Base-by-base conservation (phyloP, 331 rosid genomes). In the Erythrophleum ivorense region DNA sequence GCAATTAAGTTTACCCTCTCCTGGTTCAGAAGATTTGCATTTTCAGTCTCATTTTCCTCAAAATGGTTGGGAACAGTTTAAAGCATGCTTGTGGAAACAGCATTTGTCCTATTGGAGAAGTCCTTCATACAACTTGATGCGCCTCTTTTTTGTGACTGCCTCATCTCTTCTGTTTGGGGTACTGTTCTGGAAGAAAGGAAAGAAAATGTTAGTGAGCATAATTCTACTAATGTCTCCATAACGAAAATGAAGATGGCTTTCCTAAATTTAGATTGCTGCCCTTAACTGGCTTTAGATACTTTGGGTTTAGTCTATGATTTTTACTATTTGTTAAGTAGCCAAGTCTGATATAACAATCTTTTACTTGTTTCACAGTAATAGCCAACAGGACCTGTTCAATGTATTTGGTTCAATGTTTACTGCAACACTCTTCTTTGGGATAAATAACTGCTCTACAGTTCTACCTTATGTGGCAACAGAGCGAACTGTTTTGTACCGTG, bases 31-130 rank as follows among this genome's bases (percentile, higher is more conserved):
- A 53, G 91, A 89, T 57, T 70, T 91, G 54, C 77, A 91, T 70
- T 91, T 91, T 55, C 64, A 59, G 1, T 68, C 89, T 34, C 87
- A 59, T 19, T 91, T 87, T 83, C 84, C 93, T 1, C 91, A 83
- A 67, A 84, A 91, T 71, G 84, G 84, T 15, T 87, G 89, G 92
- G 84, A 71, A 71, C 92, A 89, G 71, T 85, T 91, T 48, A 87
- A 84, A 75, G 79, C 86, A 58, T 91, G 92, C 75, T 70, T 86
- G 34, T 87, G 95, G 90, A 91, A 87, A 76, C 91, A 84, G 50
- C 52, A 87, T 84, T 83, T 91, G 86, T 83, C 92, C 45, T 89
- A 87, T 73, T 87, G 95, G 92, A 89, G 93, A 76, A 84, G 85
- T 76, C 95, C 90, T 12, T 52, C 89, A 0, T 91, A 88, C 88